These are phyloP conservation scores for Medicago arabica DNA, from an alignment of 306 rosid species.

Conservation along the genomic window DNA sequence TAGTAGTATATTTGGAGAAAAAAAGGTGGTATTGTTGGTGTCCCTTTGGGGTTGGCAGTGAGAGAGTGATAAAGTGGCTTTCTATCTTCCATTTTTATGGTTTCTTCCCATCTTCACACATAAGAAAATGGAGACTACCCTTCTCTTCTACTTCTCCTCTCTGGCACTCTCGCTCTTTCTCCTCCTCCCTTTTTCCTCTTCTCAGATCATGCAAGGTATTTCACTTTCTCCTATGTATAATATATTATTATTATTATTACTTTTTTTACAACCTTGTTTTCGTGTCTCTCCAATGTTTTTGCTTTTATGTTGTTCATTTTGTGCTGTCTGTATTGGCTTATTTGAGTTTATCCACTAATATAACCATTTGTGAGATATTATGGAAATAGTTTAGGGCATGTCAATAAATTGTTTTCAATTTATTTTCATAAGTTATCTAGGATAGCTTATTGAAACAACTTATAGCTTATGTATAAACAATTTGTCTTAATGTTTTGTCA, in stretches of 20 bases:
- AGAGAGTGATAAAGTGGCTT: not conserved
- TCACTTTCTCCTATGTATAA: not conserved
- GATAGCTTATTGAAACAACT: not conserved
- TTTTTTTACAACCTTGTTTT: not conserved
- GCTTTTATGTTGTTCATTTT: not conserved
- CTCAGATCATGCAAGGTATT: slow-evolving; percentile 51
- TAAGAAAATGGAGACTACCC: slow-evolving; percentile 15
- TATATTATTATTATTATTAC: not conserved
- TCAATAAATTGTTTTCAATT: not conserved
- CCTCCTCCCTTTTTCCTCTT: slow-evolving; percentile 31
- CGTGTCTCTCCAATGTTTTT: not conserved
- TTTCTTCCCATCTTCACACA: not conserved
- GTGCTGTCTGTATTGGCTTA: not conserved
- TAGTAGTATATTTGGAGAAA: not conserved
- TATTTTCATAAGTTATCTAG: not conserved
- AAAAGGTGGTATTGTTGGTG: not conserved
- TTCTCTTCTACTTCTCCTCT: not conserved
- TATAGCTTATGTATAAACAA: not conserved
- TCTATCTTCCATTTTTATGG: not conserved
- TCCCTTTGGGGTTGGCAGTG: not conserved
- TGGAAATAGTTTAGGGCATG: not conserved
- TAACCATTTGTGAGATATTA: not conserved
- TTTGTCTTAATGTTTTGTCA: not conserved
- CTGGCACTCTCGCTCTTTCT: slow-evolving; percentile 27
- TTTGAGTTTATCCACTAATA: not conserved